Base-by-base conservation (phyloP, 345 rosid genomes). In the Acer yangbiense region DNA sequence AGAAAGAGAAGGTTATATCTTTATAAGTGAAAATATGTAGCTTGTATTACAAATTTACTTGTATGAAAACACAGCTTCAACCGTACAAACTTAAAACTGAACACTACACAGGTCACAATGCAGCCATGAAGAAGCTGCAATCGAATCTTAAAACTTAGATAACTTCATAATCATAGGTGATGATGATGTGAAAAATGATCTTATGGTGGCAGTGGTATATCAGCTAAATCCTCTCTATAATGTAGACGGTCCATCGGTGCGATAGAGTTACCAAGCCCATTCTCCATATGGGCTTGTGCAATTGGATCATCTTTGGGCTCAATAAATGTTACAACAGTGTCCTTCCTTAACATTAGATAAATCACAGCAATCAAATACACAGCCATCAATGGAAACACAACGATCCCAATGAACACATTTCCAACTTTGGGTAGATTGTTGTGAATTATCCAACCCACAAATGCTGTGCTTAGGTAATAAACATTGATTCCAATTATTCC, bases 401-500 rank as follows among this genome's bases (percentile, higher is more conserved):
- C 0, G 25, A 89, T 76, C 13, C 90, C 97, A 0, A 90, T 83
- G 41, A 89, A 76, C 13, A 86, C 84, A 14, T 85, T 88, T 55
- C 75, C 89, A 2, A 81, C 67, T 66, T 66, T 88, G 0, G 90
- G 86, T 17, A 89, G 78, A 32, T 48, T 58, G 66, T 80, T 88
- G 86, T 87, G 74, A 16, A 82, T 35, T 21, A 92, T 60, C 91
- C 97, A 92, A 3, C 16, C 81, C 7, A 88, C 85, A 27, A 92
- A 92, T 4, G 81, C 81, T 6, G 90, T 90, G 82, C 76, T 73
- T 4, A 92, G 80, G 79, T 88, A 90, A 65, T 92, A 92, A 0
- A 92, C 18, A 41, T 92, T 92, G 82, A 92, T 87, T 65, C 92
- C 88, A 16, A 87, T 86, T 20, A 92, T 75, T 65, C 86, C 88